These are phyloP conservation scores for Mariannaea elegans DNA, from an alignment of 2,329 filamentous ascomycete genomes.

Conservation along the genomic window DNA sequence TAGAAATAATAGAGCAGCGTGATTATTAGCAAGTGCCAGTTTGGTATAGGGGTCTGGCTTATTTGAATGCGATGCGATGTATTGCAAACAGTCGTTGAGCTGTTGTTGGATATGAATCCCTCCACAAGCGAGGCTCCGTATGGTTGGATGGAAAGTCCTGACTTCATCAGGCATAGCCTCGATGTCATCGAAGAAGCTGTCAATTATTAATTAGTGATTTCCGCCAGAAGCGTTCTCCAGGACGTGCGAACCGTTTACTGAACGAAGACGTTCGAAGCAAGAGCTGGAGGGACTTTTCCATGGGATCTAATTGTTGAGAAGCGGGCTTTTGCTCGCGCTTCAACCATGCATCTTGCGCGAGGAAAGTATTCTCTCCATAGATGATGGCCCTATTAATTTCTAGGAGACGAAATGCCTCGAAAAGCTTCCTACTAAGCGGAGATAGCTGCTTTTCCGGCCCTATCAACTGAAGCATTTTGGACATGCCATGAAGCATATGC, in stretches of 20 bases:
- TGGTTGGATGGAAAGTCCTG: neutral
- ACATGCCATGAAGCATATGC: slow-evolving; percentile 42
- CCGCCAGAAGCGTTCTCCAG: no score
- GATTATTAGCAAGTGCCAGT: slow-evolving; percentile 25
- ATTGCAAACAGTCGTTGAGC: neutral
- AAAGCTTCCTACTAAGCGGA: slow-evolving; percentile 21
- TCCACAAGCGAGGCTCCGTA: slow-evolving; percentile 14
- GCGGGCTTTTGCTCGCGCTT: rapidly evolving
- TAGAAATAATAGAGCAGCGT: slow-evolving; percentile 32
- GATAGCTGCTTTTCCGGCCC: neutral
- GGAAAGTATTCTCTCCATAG: slow-evolving; percentile 34
- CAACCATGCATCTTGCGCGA: slow-evolving; percentile 21
- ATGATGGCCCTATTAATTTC: slow-evolving; percentile 39
- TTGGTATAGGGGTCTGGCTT: neutral
- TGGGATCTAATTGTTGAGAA: rapidly evolving
- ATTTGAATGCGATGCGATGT: rapidly evolving
- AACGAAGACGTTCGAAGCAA: slow-evolving; percentile 30
- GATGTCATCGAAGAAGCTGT: slow-evolving; percentile 33
- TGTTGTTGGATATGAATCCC: slow-evolving; percentile 19
- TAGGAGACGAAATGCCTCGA: slow-evolving; percentile 32
- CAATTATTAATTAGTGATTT: neutral
- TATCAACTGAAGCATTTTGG: slow-evolving; percentile 29
- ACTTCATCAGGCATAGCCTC: slow-evolving; percentile 14
- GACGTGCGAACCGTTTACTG: slow-evolving; percentile 32
- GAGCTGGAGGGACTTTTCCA: slow-evolving; percentile 11